A percentile compares a stretch with the other conserved stretches of the same genome.
Evolutionary conservation across 2,329 filamentous ascomycete genomes (phyloP).

Genomic region (Salinomyces thailandicus): DNA sequence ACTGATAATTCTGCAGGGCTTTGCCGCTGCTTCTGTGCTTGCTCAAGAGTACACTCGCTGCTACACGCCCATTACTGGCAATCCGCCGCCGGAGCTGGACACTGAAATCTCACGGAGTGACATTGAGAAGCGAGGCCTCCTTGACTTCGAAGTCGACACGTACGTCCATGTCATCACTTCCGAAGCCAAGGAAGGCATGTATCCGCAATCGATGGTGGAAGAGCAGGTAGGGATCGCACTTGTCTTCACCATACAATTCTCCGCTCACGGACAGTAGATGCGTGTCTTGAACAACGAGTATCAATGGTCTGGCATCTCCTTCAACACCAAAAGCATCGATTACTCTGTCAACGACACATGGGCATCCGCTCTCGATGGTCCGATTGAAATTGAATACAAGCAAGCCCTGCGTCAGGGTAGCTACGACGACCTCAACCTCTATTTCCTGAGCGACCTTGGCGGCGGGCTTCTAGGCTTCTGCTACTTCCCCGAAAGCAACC

Average conservation of each 20-base stretch:
- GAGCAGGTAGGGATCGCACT: no score
- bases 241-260: neutral
- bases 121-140: neutral
- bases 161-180: neutral
- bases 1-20: neutral
- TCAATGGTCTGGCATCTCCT: constrained; percentile 37
- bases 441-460: constrained; percentile 44
- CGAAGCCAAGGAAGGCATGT: neutral
- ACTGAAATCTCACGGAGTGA: neutral
- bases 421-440: constrained; percentile 46
- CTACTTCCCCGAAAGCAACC: constrained; percentile 23
- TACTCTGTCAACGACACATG: constrained; percentile 43
- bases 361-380: constrained; percentile 38
- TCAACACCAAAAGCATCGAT: constrained; percentile 36
- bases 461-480: constrained; percentile 18
- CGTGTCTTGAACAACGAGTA: constrained; percentile 26
- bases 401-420: constrained; percentile 39
- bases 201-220: neutral
- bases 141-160: neutral
- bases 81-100: neutral
- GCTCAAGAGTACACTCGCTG: neutral
- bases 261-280: neutral
- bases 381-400: constrained; percentile 37
- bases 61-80: neutral
- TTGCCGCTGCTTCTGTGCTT: neutral